phyloP scores from a whole-genome alignment of 2,329 filamentous ascomycete species.

The Aspergillus candidus region DNA sequence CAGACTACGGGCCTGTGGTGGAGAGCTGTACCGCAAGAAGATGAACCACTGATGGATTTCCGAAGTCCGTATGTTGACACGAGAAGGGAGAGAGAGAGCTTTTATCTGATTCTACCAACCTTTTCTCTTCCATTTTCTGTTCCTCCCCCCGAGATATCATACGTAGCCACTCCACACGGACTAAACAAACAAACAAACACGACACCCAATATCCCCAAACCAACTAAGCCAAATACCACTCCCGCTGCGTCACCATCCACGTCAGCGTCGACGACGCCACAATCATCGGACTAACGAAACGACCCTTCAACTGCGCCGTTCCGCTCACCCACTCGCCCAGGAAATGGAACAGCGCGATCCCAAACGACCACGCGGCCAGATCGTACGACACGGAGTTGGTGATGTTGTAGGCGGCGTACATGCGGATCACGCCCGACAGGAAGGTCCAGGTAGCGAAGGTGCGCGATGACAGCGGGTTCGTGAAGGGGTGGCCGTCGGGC shows the following conservation, averaged over 20 bases:
- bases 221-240: conserved; percentile 26
- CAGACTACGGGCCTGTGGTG: conserved; percentile 67
- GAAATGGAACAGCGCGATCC: conserved; percentile 72
- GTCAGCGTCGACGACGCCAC: conserved; percentile 50
- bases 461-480: conserved; percentile 69
- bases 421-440: conserved; percentile 66
- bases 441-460: conserved; percentile 87
- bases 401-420: conserved; percentile 81
- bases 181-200: conserved; percentile 8
- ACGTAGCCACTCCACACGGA: conserved; percentile 2
- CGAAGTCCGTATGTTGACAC: not conserved
- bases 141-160: not conserved
- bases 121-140: not conserved
- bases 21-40: conserved; percentile 74
- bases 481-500: conserved; percentile 47
- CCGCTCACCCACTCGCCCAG: conserved; percentile 71
- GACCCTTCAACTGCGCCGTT: conserved; percentile 60
- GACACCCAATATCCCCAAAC: conserved; percentile 13
- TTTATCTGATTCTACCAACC: too few species aligned
- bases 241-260: conserved; percentile 59
- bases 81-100: not conserved
- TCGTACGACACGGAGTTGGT: conserved; percentile 67
- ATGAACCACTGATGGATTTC: conserved; percentile 24
- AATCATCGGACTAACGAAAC: conserved; percentile 54
- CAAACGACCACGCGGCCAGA: conserved; percentile 74